Base-by-base conservation (phyloP, 768 basidiomycete genomes). In the Astraeus odoratus region DNA sequence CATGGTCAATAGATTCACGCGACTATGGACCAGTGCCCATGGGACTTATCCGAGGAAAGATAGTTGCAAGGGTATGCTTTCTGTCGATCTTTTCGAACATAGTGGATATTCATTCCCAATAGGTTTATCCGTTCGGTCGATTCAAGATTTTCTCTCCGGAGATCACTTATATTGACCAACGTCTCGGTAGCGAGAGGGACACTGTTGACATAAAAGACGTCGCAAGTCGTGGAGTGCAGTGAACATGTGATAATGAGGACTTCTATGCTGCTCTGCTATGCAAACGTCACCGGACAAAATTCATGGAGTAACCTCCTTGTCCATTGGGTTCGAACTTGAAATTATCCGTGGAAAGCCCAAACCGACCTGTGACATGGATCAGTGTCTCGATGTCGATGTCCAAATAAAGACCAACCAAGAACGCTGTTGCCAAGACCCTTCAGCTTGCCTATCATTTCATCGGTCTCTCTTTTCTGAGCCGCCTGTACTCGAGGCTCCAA, bases 321-420 rank as follows among this genome's bases (percentile, higher is more conserved):
- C 84, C 89, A 51, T 95, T 94, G 15, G 90, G 90, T 48, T 83
- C 82, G 57, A 99, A 90, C 67, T 98, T 86, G 76, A 98, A 98
- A 67, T 95, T 98, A 59, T 98, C 83, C 0, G 94, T 97, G 12
- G 86, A 92, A 51, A 98, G 63, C 15, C 96, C 95, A 58, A 98
- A 98, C 49, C 86, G 88, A 3, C 91, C 90, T 94, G 52, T 13
- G 9, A 15, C 39, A 12, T 41, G 25, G 38, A 36, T 47, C 25
- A 43, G 42, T 19, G 22, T 36, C 8, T 37, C 31, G 33, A 10
- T 31, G 37, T 31, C 13, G 40, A 13, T 22, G 19, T 40, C 25
- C 20, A 8, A 15, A 31, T 5, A 40, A 7, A 30, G 34, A 53
- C 75, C 45, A 56, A 82, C 95, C 94, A 16, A 99, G 72, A 37